phyloP scores from a whole-genome alignment of 1,139 yeast species.

The Ashbya aceris region DNA sequence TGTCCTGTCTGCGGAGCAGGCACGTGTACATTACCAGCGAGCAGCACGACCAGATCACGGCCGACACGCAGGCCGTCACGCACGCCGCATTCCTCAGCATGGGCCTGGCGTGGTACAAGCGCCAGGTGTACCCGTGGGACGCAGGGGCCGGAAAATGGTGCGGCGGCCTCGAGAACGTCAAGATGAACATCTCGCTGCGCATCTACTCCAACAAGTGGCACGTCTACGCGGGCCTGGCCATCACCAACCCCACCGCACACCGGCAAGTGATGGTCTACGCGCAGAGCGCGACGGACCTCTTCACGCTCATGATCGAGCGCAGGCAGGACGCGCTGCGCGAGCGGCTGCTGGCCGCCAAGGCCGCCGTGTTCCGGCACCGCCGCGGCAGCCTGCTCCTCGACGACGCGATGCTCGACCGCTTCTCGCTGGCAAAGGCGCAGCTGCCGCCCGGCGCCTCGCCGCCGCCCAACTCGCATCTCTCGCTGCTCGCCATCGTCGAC shows the following conservation, averaged over 20 bases:
- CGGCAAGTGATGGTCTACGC: slow-evolving; percentile 86
- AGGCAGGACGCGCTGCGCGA: slow-evolving; percentile 46
- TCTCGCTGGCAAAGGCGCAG: slow-evolving; percentile 67
- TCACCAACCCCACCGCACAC: slow-evolving; percentile 91
- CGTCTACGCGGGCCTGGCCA: slow-evolving; percentile 94
- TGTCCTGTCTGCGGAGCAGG: slow-evolving; percentile 69
- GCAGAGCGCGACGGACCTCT: slow-evolving; percentile 70
- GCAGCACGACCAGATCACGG: slow-evolving; percentile 90
- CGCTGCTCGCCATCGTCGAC: slow-evolving; percentile 83
- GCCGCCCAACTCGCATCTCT: slow-evolving; percentile 75
- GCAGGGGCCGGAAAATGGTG: slow-evolving; percentile 48
- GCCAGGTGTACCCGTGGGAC: slow-evolving; percentile 81
- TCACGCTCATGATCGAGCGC: slow-evolving; percentile 72
- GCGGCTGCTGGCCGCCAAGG: slow-evolving; percentile 57
- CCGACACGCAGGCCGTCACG: slow-evolving; percentile 97
- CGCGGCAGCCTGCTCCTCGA: slow-evolving; percentile 46
- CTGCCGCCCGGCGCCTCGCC: slow-evolving; percentile 50
- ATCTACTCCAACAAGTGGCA: slow-evolving; percentile 95
- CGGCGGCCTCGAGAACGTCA: slow-evolving; percentile 94
- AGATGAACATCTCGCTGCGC: slow-evolving; percentile 82
- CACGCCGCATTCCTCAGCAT: slow-evolving; percentile 94
- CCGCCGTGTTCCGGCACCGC: slow-evolving; percentile 61
- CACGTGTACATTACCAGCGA: slow-evolving; percentile 69
- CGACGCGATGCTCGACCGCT: slow-evolving; percentile 70
- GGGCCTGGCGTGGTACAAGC: slow-evolving; percentile 93